These are phyloP conservation scores for Cunninghamia lanceolata DNA, from an alignment of 75 land plant species.

Conservation along the genomic window DNA sequence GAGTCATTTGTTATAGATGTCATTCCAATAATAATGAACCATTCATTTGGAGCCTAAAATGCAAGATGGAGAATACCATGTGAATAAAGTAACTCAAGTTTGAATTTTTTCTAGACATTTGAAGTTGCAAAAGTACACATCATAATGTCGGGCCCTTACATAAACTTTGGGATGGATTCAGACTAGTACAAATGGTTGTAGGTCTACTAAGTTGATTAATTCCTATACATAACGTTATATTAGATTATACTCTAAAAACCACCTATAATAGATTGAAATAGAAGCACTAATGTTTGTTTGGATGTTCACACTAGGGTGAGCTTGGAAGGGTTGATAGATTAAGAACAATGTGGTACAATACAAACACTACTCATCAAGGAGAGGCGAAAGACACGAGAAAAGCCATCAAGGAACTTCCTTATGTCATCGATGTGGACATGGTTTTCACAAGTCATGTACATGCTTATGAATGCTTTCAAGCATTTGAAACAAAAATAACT, in stretches of 20 bases:
- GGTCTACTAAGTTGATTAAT: slow-evolving; percentile 30
- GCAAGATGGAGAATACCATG: slow-evolving; percentile 56
- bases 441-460: slow-evolving; percentile 50
- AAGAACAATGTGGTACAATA: slow-evolving; percentile 45
- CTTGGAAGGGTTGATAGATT: slow-evolving; percentile 35
- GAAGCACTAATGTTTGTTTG: background rate
- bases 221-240: background rate
- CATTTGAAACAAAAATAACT: background rate
- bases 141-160: slow-evolving; percentile 50
- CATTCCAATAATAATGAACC: slow-evolving; percentile 27
- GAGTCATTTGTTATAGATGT: slow-evolving; percentile 38
- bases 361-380: slow-evolving; percentile 33
- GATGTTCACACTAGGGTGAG: slow-evolving; percentile 17
- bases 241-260: too few species aligned
- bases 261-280: background rate
- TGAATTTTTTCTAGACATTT: slow-evolving; percentile 60
- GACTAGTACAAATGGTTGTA: slow-evolving; percentile 56
- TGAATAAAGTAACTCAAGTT: slow-evolving; percentile 43
- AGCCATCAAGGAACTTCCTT: slow-evolving; percentile 31
- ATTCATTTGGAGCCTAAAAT: slow-evolving; percentile 38
- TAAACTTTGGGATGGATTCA: slow-evolving; percentile 22
- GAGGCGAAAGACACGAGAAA: slow-evolving; percentile 39
- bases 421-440: slow-evolving; percentile 27
- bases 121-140: slow-evolving; percentile 57
- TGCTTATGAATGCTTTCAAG: slow-evolving; percentile 40